phyloP scores from a whole-genome alignment of 495 filamentous ascomycete species.

The Hypoxylon rickii region DNA sequence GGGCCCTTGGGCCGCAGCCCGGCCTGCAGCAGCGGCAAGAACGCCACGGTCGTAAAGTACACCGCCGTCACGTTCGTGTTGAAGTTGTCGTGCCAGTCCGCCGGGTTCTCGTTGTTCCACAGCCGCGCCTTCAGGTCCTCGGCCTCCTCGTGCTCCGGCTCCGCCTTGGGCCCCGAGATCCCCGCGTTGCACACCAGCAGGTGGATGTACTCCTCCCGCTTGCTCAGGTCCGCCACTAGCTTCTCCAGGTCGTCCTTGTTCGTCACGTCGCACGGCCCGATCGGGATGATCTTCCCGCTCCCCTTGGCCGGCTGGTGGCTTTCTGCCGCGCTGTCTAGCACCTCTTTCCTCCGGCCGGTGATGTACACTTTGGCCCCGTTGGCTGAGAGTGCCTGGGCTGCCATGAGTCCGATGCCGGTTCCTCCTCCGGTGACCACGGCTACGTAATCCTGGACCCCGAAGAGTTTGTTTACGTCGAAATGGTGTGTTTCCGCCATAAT shows the following conservation, averaged over 20 bases:
- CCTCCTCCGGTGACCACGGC: slow-evolving; percentile 66
- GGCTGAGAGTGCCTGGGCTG: slow-evolving; percentile 62
- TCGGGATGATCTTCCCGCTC: slow-evolving; percentile 40
- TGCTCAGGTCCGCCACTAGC: slow-evolving; percentile 56
- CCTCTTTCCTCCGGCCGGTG: slow-evolving; percentile 60
- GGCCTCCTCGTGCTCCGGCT: slow-evolving; percentile 40
- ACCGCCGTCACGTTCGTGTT: slow-evolving; percentile 64
- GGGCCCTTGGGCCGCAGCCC: slow-evolving; percentile 48
- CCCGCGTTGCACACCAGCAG: slow-evolving; percentile 71
- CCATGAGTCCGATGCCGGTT: slow-evolving; percentile 63
- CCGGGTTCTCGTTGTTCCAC: slow-evolving; percentile 45
- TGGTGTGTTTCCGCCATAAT: slow-evolving; percentile 39
- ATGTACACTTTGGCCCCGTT: slow-evolving; percentile 73
- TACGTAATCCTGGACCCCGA: slow-evolving; percentile 59
- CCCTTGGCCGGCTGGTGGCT: slow-evolving; percentile 38
- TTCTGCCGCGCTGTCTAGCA: slow-evolving; percentile 55
- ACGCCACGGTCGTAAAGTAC: slow-evolving; percentile 66
- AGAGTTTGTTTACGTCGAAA: slow-evolving; percentile 48
- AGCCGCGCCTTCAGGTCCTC: slow-evolving; percentile 52
- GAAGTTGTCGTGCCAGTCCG: slow-evolving; percentile 58
- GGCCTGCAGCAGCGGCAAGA: slow-evolving; percentile 60
- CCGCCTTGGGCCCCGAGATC: slow-evolving; percentile 50
- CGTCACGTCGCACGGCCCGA: slow-evolving; percentile 64
- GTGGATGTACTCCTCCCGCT: slow-evolving; percentile 56
- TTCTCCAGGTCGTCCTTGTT: slow-evolving; percentile 61